Evolutionary conservation across 176 grass and related monocot species (phyloP), one percentile per base, ranked within the genome.

Genomic region (Rhynchospora pubera): DNA sequence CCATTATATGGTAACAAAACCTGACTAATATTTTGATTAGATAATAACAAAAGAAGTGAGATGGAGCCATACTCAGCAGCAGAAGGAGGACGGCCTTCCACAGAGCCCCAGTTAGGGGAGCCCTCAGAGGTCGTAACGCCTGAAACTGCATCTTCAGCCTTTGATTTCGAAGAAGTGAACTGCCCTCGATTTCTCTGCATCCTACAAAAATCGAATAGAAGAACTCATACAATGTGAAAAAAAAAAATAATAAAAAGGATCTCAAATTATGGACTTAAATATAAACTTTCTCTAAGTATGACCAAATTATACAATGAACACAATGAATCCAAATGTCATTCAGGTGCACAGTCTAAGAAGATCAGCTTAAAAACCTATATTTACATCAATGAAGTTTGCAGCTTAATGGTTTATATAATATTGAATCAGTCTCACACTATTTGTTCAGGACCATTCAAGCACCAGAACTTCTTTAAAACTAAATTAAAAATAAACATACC

Each of bases 151-250:
- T 93, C 92, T 69, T 99, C 96, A 82, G 34, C 82, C 80, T 93
- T 99, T 57, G 90, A 90, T 91, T 97, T 97, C 85, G 96, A 95
- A 42, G 92, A 93, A 79, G 92, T 99, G 85, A 99, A 99, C 57
- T 99, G 96, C 61, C 96, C 96, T 84, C 89, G 89, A 71, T 99
- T 99, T 24, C 96, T 93, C 73, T 99, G 92, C 96, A 99, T 99
- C 89, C 96, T 99, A 84, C 22, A 93, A 58, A 75, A 22, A 74
- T 5, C 85, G 30, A 24, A 13, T 5, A 65, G 7, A 52, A 60
- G 16, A 69, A 14, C 44, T 70, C 26, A 57, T 32, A 60, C 79
- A 77, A 44, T 53, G 46, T 23, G 58, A 65, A 76, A 65, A 71
- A 62, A 39, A 18, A 2, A 62, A 45, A 77, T 50, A 77, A 30